A percentile compares a stretch with the other conserved stretches of the same genome.
Evolutionary conservation across 208 protist genomes (phyloP).

Genomic region (Crithidia acanthocephali): DNA sequence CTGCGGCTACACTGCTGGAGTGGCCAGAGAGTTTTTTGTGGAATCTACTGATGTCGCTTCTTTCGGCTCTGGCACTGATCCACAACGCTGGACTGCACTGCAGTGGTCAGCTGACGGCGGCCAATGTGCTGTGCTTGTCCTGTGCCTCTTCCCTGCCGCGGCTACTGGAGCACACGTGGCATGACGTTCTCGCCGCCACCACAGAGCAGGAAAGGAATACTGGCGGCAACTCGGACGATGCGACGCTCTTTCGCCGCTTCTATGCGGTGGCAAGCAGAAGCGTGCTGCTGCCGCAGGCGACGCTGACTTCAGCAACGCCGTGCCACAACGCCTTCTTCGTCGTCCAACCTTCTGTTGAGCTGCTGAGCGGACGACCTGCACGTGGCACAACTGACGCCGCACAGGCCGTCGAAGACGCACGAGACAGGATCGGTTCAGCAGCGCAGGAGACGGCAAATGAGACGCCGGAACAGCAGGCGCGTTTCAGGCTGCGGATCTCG

Average conservation of each 20-base stretch:
- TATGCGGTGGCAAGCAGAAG: conserved; percentile 22
- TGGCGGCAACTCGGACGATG: not conserved
- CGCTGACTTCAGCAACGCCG: conserved; percentile 43
- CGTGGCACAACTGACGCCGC: not conserved
- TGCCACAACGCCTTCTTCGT: conserved; percentile 60
- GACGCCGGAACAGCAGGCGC: conserved; percentile 27
- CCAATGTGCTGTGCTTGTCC: conserved; percentile 77
- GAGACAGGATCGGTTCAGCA: not conserved
- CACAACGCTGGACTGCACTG: conserved; percentile 75
- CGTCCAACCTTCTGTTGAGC: conserved; percentile 21
- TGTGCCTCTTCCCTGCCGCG: conserved; percentile 33
- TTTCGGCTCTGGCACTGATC: conserved; percentile 64
- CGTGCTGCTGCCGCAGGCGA: conserved; percentile 36
- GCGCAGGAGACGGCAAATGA: conserved; percentile 16
- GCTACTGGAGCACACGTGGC: conserved; percentile 40
- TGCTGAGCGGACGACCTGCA: conserved; percentile 10
- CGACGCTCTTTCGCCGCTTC: conserved; percentile 28
- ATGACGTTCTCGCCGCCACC: conserved; percentile 13
- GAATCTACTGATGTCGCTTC: conserved; percentile 63
- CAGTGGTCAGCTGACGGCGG: conserved; percentile 53
- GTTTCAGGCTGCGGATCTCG: conserved; percentile 49
- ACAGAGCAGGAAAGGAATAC: not conserved
- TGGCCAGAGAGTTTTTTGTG: conserved; percentile 86
- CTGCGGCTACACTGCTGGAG: conserved; percentile 32
- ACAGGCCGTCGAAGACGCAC: not conserved